phyloP scores from a whole-genome alignment of 164 flowering plant genomes.

The Stephania yunnanensis region DNA sequence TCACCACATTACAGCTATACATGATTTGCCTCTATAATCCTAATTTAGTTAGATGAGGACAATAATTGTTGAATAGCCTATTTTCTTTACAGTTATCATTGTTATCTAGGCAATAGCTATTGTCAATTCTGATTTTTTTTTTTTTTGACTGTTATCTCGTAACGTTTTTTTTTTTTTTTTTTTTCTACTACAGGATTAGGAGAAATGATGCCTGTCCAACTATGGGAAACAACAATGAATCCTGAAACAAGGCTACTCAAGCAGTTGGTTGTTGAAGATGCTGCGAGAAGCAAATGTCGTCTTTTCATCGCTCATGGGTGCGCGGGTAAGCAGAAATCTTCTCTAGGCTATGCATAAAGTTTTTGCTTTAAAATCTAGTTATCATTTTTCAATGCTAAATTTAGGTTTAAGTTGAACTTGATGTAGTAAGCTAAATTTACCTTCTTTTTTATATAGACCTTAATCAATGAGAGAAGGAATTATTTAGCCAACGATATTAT shows the following conservation, averaged over 20 bases:
- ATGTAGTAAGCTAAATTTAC: no score
- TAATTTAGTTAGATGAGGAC: background rate
- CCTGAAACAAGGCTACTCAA: conserved; percentile 76
- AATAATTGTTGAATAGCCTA: no score
- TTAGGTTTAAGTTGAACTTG: background rate
- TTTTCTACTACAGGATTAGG: conserved; percentile 64
- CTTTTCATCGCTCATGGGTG: conserved; percentile 93
- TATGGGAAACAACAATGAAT: conserved; percentile 96
- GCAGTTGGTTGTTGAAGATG: conserved; percentile 79
- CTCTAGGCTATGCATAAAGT: no score
- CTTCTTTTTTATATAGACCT: no score
- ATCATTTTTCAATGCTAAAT: no score
- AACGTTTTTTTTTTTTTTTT: background rate
- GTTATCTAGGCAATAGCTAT: background rate
- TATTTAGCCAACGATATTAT: no score
- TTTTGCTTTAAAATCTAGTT: background rate
- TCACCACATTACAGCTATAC: background rate
- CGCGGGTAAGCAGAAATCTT: conserved; percentile 41
- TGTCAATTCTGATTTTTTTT: background rate
- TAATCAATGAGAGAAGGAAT: no score
- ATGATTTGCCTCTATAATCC: background rate
- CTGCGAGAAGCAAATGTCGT: conserved; percentile 85
- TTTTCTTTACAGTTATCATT: no score
- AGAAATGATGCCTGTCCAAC: conserved; percentile 95
- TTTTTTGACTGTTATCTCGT: background rate